Evolutionary conservation across 176 grass and related monocot genomes (phyloP).

Genomic region (Oryza rufipogon): DNA sequence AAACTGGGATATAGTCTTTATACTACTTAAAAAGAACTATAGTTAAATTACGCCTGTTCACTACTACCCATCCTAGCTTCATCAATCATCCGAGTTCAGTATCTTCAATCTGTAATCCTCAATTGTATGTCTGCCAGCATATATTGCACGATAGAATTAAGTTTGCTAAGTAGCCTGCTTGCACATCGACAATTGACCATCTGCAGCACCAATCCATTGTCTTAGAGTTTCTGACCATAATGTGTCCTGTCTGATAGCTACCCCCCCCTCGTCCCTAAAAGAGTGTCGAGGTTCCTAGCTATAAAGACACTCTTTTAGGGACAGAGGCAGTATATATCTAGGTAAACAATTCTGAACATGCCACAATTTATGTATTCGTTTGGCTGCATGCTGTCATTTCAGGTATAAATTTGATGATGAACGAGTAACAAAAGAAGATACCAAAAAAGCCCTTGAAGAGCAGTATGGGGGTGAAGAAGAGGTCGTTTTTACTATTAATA

Average conservation of each 20-base stretch:
- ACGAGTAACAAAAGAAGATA: constrained; percentile 97
- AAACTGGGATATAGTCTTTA: not conserved
- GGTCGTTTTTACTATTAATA: constrained; percentile 43
- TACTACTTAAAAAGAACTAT: not conserved
- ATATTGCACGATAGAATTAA: constrained; percentile 7
- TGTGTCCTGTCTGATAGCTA: constrained; percentile 14
- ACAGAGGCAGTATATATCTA: not conserved
- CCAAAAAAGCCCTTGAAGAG: constrained; percentile 89
- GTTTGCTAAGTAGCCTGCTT: constrained; percentile 18
- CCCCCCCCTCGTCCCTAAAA: too few species aligned
- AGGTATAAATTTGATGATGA: constrained; percentile 99
- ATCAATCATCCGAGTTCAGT: not conserved
- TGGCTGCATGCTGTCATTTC: constrained; percentile 33
- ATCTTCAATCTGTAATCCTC: not conserved
- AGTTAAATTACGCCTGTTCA: not conserved
- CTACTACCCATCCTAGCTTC: not conserved
- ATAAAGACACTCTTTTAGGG: too few species aligned
- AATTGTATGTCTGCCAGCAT: not conserved
- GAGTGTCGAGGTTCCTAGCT: too few species aligned
- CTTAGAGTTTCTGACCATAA: constrained; percentile 25
- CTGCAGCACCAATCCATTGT: not conserved
- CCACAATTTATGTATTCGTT: not conserved
- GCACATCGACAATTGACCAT: constrained; percentile 13
- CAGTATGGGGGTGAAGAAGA: constrained; percentile 99
- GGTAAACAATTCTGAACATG: constrained; percentile 25